Conservation (phyloP, 257 asterid species). For the Coffea eugenioides region DNA sequence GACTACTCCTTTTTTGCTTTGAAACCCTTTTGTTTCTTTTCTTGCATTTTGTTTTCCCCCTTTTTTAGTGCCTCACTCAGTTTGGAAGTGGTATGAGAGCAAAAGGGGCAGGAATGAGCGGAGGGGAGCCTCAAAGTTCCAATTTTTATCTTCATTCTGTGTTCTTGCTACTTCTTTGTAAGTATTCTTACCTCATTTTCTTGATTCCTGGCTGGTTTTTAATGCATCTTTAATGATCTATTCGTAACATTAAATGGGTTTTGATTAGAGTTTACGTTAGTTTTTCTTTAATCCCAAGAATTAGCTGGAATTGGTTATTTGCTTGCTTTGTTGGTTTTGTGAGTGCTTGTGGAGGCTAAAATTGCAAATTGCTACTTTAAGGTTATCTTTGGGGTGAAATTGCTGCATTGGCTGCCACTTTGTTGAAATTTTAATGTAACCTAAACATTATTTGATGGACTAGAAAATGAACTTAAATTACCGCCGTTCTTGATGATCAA, state of each 20-base stretch:
- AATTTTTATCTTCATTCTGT: conserved; percentile 27
- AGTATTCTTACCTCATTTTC: conserved; percentile 30
- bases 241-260: conserved; percentile 7
- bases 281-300: too few relatives aligned
- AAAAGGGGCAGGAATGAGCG: conserved; percentile 45
- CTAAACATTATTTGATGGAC: background rate
- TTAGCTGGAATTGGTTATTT: background rate
- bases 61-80: conserved; percentile 15
- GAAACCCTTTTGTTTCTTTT: background rate
- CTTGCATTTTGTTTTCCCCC: background rate
- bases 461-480: background rate
- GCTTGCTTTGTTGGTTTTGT: background rate
- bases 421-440: background rate
- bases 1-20: background rate
- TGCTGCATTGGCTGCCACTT: conserved; percentile 3
- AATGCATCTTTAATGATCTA: conserved; percentile 25
- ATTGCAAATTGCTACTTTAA: background rate
- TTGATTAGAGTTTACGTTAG: conserved; percentile 1
- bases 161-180: conserved; percentile 48
- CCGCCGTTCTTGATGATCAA: background rate
- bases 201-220: conserved; percentile 7
- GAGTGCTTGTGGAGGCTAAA: background rate
- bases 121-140: conserved; percentile 36
- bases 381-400: background rate
- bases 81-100: conserved; percentile 26